phyloP scores from a whole-genome alignment of 495 filamentous ascomycete species.

The Hyaloscypha finlandica region DNA sequence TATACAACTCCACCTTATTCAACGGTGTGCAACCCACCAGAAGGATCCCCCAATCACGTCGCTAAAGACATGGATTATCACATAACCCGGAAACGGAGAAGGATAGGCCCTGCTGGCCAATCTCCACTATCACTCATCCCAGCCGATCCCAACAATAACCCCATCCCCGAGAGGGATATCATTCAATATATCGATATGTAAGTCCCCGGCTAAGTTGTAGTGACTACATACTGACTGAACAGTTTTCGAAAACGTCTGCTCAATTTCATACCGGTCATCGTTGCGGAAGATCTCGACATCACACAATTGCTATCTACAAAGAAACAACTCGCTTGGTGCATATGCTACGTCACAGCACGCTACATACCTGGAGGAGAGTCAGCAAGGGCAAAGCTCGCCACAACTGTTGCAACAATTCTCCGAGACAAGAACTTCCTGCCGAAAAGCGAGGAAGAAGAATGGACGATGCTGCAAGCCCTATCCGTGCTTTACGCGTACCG shows the following conservation, averaged over 20 bases:
- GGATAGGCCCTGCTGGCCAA: background rate
- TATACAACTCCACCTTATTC: conserved; percentile 3
- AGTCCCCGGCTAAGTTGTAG: background rate
- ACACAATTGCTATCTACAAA: background rate
- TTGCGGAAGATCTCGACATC: background rate
- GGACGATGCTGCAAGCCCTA: conserved; percentile 3
- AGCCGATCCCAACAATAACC: background rate
- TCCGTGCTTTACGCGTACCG: conserved; percentile 12
- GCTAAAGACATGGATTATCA: background rate
- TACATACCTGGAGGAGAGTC: background rate
- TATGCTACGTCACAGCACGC: conserved; percentile 8
- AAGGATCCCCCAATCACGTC: background rate
- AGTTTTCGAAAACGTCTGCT: background rate
- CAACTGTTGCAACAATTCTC: background rate
- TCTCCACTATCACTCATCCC: background rate
- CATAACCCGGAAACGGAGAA: background rate
- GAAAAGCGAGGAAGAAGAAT: background rate
- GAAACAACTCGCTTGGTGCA: conserved; percentile 4
- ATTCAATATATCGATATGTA: conserved; percentile 4
- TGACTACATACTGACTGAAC: background rate
- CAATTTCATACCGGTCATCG: conserved; percentile 4
- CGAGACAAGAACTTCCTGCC: background rate
- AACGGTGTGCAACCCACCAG: background rate
- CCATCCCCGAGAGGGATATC: conserved; percentile 1
- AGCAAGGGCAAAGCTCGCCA: background rate